Base-by-base conservation (phyloP, 805 yeast species). In the Schwanniomyces polymorphus region DNA sequence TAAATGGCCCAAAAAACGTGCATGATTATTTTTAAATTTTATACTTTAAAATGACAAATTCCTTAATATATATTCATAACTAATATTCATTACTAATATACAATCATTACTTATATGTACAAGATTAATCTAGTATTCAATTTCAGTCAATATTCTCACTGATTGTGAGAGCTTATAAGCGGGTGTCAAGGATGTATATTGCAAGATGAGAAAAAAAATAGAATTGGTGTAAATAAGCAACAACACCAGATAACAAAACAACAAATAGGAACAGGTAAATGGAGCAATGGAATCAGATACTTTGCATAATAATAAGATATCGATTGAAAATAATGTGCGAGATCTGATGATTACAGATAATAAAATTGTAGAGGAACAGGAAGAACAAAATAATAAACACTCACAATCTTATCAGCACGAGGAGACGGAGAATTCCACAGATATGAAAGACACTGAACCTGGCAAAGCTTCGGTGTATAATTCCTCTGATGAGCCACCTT, bases 1-100 rank as follows among this genome's bases (percentile, higher is more conserved):
- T 37, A 45, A 41, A 21, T 37, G 48, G 45, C 27, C 38, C 10
- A 34, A 21, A n/a, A 46, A 34, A 34, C 37, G 26, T 14, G 48
- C 42, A 14, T 46, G 23, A 41, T 7, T 37, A 38, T 39, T 11
- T 12, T 25, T 21, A 26, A 34, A 11, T 21, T 37, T 18, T 18
- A 10, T n/a, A 23, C 11, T 5, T 9, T 18, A 21, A 16, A 18
- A 6, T 26, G 21, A 38, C 8, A 16, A 11, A 7, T 12, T 5
- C 26, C 12, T 21, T 37, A 43, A 44, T 27, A 39, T 11, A 40
- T 27, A 9, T n/a, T 39, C 16, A 41, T 29, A 10, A 28, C 26
- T 14, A 14, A 39, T 39, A n/a, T n/a, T 21, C 23, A 21, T 21
- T 21, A 28, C 14, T 31, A 16, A 31, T 16, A 31, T n/a, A 29